Evolutionary conservation across 805 yeast genomes (phyloP), one percentile per base, ranked within the genome.

Genomic region (Ogataea nakhonphanomensis): DNA sequence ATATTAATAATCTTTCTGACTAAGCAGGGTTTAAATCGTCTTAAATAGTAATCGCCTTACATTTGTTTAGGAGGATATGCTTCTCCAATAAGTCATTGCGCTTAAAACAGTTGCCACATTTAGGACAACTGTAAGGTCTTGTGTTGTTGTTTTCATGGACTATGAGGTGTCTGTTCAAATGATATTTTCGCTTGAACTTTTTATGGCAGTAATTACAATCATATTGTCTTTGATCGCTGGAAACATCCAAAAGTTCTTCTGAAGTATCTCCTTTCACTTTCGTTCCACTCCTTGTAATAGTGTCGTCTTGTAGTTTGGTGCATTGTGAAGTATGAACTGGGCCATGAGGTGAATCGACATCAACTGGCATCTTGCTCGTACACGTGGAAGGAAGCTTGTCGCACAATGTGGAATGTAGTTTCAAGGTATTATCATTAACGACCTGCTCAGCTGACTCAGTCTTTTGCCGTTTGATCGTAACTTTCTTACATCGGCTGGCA

Each of bases 171-270:
- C 56, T 41, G 37, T 48, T 49, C 30, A 52, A 35, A 33, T 50
- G 54, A 31, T 52, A 52, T 28, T 49, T 48, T 30, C 56, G 38
- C 17, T 46, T 46, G 39, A 52, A 52, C 28, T 39, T 33, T 25
- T 49, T 46, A 15, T 21, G 25, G 25, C 56, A 52, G n/a, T 33
- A 37, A 7, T 17, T 27, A 32, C 56, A 52, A 13, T 39, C 39
- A 25, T 43, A 50, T 8, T 40, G 38, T 7, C 53, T 31, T 6
- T 41, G 49, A 23, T 41, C 34, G 9, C 25, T 30, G 20, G 20
- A 3, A 17, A 17, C 5, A 17, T 17, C 20, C 20, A 17, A 17
- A 17, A 17, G 20, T 17, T 17, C 20, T 5, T 17, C 5, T 17
- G 5, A 17, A 17, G 20, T 17, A 17, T 17, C 20, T 17, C 20